Evolutionary conservation across 2,329 filamentous ascomycete species (phyloP).

Genomic region (Arthrobotrys sphaeroides): DNA sequence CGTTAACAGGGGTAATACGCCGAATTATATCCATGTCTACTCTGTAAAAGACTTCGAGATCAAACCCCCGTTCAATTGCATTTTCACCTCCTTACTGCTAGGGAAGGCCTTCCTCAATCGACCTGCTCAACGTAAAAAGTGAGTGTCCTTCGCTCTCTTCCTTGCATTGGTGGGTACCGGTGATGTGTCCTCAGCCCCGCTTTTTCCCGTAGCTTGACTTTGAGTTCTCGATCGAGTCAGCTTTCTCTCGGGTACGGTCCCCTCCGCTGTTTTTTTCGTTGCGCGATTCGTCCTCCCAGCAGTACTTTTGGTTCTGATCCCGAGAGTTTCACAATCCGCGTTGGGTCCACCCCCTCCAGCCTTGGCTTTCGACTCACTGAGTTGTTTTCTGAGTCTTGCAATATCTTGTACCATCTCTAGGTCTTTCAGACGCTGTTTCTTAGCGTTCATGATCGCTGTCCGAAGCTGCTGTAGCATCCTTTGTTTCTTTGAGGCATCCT

Average conservation of each 20-base stretch:
- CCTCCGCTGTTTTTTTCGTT: background rate
- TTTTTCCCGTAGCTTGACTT: background rate
- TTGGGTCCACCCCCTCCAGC: too few relatives aligned
- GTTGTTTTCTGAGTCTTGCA: background rate
- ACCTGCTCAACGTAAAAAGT: too few relatives aligned
- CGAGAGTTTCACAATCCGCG: background rate
- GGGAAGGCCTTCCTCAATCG: too few relatives aligned
- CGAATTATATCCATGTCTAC: too few relatives aligned
- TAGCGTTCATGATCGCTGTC: background rate
- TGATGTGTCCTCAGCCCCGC: background rate
- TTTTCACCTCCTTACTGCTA: too few relatives aligned
- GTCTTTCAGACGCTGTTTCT: background rate
- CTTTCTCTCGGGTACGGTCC: background rate
- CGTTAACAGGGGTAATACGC: too few relatives aligned
- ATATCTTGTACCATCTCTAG: background rate
- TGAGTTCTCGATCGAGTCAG: background rate
- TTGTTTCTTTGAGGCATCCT: background rate
- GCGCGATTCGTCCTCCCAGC: background rate
- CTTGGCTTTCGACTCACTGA: background rate
- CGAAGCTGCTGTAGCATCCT: background rate
- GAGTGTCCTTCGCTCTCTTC: background rate
- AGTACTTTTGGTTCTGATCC: background rate
- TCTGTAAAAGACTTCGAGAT: too few relatives aligned
- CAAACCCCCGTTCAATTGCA: too few relatives aligned
- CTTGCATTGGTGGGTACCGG: background rate